Evolutionary conservation across 169 alveolate genomes (phyloP), one percentile per base, ranked within the genome.

Genomic region (Plasmodium cynomolgi): DNA sequence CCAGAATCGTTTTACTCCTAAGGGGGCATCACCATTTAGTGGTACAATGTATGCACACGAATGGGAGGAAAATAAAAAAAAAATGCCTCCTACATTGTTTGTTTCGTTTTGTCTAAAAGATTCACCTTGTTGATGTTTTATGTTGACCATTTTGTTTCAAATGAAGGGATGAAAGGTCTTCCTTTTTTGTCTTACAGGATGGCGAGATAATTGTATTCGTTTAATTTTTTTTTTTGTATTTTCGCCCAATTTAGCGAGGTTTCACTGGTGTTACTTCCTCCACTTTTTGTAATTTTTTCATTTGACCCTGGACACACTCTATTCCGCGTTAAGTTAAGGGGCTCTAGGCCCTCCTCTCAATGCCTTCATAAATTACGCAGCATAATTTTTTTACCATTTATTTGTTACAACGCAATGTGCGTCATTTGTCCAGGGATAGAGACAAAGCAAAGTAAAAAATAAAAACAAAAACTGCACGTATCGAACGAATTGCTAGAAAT

Each of bases 201-300:
- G 77, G 37, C 17, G 39, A 68, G 13, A 68, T 68, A 68, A 68
- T 68, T 68, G 77, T 20, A 9, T 68, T 68, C 37, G 77, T 68
- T 68, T 68, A 68, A 23, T 68, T 68, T 68, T 68, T 62, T 62
- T 62, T 68, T 68, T 68, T 68, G 77, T 68, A 68, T 68, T 20
- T 29, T 68, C 37, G 31, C 37, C 37, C 77, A 68, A 68, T 26
- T 11, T 68, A 68, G 31, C 41, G 5, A 23, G n/a, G 31, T n/a
- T 68, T 1, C n/a, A 1, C 31, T 29, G 20, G 31, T 29, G 13
- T 23, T 11, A 68, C 41, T 26, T 68, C 77, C 31, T 68, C 37
- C 37, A 13, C 9, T 68, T 68, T 68, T 23, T 20, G 37, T 68
- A 68, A 29, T 23, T 68, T 68, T 68, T 68, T 68, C 37, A 68